A percentile compares a stretch with the other conserved stretches of the same genome.
Evolutionary conservation across 2,329 filamentous ascomycete genomes (phyloP).

Genomic region (Fusarium pilosicola): DNA sequence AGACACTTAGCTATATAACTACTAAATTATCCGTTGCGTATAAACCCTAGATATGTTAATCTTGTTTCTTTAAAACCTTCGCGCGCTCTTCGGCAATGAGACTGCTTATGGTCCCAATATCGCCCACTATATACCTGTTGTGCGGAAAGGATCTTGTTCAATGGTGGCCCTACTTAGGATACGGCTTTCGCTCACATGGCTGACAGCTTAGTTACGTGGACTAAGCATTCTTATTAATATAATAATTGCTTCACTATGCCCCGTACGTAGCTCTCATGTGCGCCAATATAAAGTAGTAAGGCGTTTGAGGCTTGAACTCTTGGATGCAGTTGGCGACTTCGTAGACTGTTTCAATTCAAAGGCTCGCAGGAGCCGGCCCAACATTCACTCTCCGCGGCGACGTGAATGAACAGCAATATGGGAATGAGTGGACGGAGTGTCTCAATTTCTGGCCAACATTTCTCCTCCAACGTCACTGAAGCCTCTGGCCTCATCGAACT

Average conservation of each 20-base stretch:
- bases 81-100: fast-evolving
- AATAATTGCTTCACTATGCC: not conserved
- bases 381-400: not conserved
- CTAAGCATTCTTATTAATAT: not conserved
- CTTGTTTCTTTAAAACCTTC: not conserved
- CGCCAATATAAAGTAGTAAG: not conserved
- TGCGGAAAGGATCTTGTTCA: not conserved
- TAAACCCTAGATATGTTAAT: not conserved
- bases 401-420: fast-evolving
- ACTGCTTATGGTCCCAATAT: not conserved
- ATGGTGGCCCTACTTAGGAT: not conserved
- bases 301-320: not conserved
- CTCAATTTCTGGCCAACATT: not conserved
- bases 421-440: not conserved
- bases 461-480: not conserved
- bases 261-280: not conserved
- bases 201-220: not conserved
- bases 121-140: not conserved
- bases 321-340: no score
- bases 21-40: not conserved
- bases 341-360: not conserved
- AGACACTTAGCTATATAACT: not conserved
- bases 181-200: not conserved
- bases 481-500: not conserved
- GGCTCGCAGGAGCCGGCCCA: not conserved